These are phyloP conservation scores for Hirsutella thompsonii DNA, from an alignment of 2,329 filamentous ascomycete genomes.

Conservation along the genomic window DNA sequence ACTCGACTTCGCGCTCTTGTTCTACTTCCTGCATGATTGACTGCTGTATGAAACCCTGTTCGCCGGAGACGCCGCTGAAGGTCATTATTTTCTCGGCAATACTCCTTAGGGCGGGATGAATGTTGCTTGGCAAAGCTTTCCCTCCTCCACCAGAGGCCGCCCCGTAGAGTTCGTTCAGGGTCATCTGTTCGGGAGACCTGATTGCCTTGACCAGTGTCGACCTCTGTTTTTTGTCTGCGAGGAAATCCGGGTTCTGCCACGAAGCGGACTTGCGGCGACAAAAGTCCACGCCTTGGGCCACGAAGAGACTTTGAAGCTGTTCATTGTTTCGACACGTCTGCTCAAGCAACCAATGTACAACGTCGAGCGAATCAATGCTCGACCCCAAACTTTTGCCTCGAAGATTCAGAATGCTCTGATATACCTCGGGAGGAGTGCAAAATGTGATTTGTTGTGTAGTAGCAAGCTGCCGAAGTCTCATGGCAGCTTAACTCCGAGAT, in stretches of 20 bases:
- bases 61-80: neutral
- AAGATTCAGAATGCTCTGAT: conserved; percentile 44
- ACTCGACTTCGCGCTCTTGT: conserved; percentile 45
- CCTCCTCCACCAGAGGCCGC: conserved; percentile 5
- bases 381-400: neutral
- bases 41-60: conserved; percentile 1
- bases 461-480: conserved; percentile 47
- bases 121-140: neutral
- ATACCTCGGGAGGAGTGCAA: conserved; percentile 45
- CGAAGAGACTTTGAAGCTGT: conserved; percentile 44
- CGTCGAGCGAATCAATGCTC: conserved; percentile 9
- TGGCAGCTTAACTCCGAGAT: conserved; percentile 42
- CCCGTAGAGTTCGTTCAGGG: conserved; percentile 44
- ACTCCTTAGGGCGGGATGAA: neutral
- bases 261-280: conserved; percentile 40
- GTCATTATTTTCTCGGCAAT: neutral
- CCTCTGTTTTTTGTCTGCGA: conserved; percentile 20
- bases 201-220: conserved; percentile 14
- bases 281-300: conserved; percentile 48
- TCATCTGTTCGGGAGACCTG: conserved; percentile 39
- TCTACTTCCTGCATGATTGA: conserved; percentile 47
- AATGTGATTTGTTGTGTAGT: conserved; percentile 42
- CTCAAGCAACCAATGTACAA: conserved; percentile 46
- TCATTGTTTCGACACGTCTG: conserved; percentile 49
- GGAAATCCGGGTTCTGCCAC: conserved; percentile 25